Conservation (phyloP, 1,284 basidiomycete genomes). For the Phylloboletellus chloephorus region DNA sequence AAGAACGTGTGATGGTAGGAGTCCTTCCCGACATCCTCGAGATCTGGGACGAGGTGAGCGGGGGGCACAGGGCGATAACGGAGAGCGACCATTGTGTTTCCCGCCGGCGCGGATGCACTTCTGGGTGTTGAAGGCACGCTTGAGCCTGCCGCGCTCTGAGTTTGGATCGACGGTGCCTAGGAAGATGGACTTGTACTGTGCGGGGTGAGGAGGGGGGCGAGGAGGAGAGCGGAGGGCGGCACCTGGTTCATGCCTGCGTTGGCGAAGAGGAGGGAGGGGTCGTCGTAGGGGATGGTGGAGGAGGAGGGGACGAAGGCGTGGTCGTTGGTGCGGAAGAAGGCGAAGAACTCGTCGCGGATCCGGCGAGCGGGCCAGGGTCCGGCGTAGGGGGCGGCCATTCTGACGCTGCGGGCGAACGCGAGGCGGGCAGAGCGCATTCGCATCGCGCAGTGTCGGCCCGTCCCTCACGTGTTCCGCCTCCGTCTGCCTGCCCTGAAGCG, state of each 20-base stretch:
- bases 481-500: slow-evolving; percentile 31
- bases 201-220: slow-evolving; percentile 12
- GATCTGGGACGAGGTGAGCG: slow-evolving; percentile 48
- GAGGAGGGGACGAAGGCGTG: slow-evolving; percentile 95
- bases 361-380: slow-evolving; percentile 63
- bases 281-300: slow-evolving; percentile 93
- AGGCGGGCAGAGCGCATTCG: too few species aligned
- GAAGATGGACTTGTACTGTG: slow-evolving; percentile 92
- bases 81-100: slow-evolving; percentile 86
- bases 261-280: slow-evolving; percentile 94
- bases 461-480: slow-evolving; percentile 7
- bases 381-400: slow-evolving; percentile 30
- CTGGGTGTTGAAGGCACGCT: slow-evolving; percentile 92
- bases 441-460: too few species aligned
- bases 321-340: slow-evolving; percentile 72
- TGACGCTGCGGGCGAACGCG: slow-evolving; percentile 3
- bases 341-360: slow-evolving; percentile 72
- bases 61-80: neutral
- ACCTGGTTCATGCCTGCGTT: slow-evolving; percentile 98
- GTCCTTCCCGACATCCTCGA: slow-evolving; percentile 98
- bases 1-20: slow-evolving; percentile 98
- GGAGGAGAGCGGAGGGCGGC: slow-evolving; percentile 12
- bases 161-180: slow-evolving; percentile 93
- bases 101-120: slow-evolving; percentile 98
- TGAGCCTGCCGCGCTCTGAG: slow-evolving; percentile 83